phyloP scores from a whole-genome alignment of 805 yeast species.

The Yamadazyma laniorum region DNA sequence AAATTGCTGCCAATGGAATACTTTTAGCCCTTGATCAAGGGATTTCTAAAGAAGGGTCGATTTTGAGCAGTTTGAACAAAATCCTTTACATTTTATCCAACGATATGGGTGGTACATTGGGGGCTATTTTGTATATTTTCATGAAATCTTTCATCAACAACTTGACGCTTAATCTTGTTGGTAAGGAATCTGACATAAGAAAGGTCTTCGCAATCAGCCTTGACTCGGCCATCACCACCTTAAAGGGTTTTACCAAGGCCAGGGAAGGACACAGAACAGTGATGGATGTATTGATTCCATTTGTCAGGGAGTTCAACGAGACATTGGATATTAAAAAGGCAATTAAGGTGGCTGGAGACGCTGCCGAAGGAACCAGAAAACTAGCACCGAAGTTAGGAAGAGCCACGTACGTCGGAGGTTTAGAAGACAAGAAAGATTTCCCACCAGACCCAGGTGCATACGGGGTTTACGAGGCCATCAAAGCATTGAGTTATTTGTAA shows the following conservation, averaged over 20 bases:
- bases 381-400: conserved; percentile 35
- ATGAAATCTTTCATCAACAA: conserved; percentile 22
- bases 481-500: conserved; percentile 18
- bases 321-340: conserved; percentile 22
- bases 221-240: conserved; percentile 24
- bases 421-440: conserved; percentile 22
- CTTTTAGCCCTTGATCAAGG: conserved; percentile 20
- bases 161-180: conserved; percentile 15
- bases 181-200: conserved; percentile 7
- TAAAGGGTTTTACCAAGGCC: conserved; percentile 34
- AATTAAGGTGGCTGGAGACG: conserved; percentile 23
- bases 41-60: conserved; percentile 22
- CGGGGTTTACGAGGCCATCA: conserved; percentile 33
- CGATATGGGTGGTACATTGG: conserved; percentile 41
- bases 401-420: conserved; percentile 37
- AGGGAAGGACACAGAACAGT: conserved; percentile 39
- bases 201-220: conserved; percentile 22
- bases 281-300: conserved; percentile 40
- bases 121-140: conserved; percentile 36
- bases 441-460: conserved; percentile 45
- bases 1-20: conserved; percentile 31
- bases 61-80: conserved; percentile 21
- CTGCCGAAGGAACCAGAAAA: conserved; percentile 36
- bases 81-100: conserved; percentile 28
- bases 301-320: conserved; percentile 21